These are phyloP conservation scores for Aegilops tauschii DNA, from an alignment of 176 grass and related monocot genomes.

Conservation along the genomic window DNA sequence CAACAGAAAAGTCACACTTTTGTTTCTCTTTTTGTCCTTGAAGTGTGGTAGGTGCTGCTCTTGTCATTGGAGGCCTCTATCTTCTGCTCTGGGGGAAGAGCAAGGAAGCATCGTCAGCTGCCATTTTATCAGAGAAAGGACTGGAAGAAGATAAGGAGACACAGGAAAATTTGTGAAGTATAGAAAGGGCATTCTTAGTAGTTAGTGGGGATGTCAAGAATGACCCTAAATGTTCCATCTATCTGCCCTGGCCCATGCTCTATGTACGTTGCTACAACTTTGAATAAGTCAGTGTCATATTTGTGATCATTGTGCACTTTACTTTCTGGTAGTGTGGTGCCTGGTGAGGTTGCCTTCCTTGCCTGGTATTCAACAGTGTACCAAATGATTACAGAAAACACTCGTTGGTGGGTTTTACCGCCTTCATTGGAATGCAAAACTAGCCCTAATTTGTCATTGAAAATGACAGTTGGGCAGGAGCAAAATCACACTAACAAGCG, in stretches of 20 bases:
- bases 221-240: background rate
- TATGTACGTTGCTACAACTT: background rate
- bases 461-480: background rate
- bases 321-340: background rate
- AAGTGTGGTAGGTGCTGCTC: slow-evolving; percentile 50
- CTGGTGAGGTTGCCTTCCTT: slow-evolving; percentile 8
- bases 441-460: background rate
- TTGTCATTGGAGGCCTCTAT: slow-evolving; percentile 55
- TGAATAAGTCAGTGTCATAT: background rate
- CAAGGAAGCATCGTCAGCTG: slow-evolving; percentile 24
- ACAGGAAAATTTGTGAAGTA: background rate
- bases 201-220: background rate
- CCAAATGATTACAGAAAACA: background rate
- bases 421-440: background rate
- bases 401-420: background rate
- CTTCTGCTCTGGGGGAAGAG: slow-evolving; percentile 71
- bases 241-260: background rate
- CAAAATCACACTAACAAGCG: background rate
- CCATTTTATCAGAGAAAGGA: background rate
- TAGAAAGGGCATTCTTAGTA: background rate
- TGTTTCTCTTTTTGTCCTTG: slow-evolving; percentile 18
- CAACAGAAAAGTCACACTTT: slow-evolving; percentile 17
- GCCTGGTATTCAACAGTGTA: background rate
- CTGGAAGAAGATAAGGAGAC: background rate
- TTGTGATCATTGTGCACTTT: slow-evolving; percentile 7